phyloP scores from a whole-genome alignment of 495 filamentous ascomycete species.

The Aspergillus asperescens region DNA sequence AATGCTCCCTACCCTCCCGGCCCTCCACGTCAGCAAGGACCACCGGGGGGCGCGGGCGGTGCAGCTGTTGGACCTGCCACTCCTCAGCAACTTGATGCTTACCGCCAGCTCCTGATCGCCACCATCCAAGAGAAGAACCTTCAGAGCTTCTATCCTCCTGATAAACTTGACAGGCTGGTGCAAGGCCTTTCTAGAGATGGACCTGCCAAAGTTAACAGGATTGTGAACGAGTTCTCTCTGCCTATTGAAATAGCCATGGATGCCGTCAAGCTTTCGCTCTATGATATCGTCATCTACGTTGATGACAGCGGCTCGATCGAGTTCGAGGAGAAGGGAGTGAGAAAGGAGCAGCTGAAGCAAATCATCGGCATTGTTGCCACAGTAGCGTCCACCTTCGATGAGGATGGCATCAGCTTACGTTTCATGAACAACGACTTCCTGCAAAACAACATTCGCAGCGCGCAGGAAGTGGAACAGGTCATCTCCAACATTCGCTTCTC shows the following conservation, averaged over 20 bases:
- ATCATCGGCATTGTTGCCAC: constrained; percentile 59
- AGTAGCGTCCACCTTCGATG: constrained; percentile 63
- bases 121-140: constrained; percentile 56
- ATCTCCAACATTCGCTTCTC: constrained; percentile 56
- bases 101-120: constrained; percentile 48
- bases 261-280: constrained; percentile 61
- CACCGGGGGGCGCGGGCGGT: constrained; percentile 27
- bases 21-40: constrained; percentile 21
- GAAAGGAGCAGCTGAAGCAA: constrained; percentile 59
- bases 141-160: constrained; percentile 51
- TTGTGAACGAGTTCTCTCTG: constrained; percentile 53
- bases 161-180: constrained; percentile 34
- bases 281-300: constrained; percentile 63
- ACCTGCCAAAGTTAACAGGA: constrained; percentile 44
- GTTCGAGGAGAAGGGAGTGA: constrained; percentile 60
- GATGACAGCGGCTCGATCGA: constrained; percentile 70
- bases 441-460: constrained; percentile 51
- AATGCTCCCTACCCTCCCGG: constrained; percentile 31
- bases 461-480: constrained; percentile 54
- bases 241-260: constrained; percentile 60
- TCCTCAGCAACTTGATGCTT: constrained; percentile 45
- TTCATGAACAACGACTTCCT: constrained; percentile 60
- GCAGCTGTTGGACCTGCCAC: constrained; percentile 33
- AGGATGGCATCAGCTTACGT: constrained; percentile 63
- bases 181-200: constrained; percentile 37